Percentiles rank a stretch among this genome's conserved stretches.
Conservation (phyloP, 179 eudicot genomes). For the Spergularia azorica region DNA sequence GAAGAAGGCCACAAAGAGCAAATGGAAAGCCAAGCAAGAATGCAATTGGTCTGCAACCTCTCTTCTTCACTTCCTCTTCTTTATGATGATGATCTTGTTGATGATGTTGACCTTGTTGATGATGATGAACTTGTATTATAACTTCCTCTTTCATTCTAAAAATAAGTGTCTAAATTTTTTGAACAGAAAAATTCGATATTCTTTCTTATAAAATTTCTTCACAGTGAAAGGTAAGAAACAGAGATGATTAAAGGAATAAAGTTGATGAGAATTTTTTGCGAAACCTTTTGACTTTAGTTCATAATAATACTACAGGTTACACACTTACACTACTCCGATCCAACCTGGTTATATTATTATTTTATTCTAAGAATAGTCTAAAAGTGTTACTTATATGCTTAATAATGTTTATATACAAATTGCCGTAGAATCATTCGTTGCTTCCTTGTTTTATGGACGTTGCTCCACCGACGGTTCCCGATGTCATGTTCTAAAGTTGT, state of each 20-base stretch:
- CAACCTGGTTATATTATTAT: not conserved
- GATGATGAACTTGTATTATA: conserved; percentile 16
- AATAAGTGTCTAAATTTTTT: not conserved
- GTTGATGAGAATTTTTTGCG: conserved; percentile 7
- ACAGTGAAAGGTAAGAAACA: not conserved
- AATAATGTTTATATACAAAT: not conserved
- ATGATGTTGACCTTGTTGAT: conserved; percentile 14
- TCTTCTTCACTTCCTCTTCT: conserved; percentile 17
- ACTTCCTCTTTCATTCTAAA: conserved; percentile 22
- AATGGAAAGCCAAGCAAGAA: conserved; percentile 64
- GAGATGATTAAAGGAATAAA: not conserved
- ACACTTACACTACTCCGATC: not conserved
- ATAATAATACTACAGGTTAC: not conserved
- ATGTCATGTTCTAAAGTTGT: not conserved
- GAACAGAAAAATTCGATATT: not conserved
- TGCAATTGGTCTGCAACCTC: conserved; percentile 65
- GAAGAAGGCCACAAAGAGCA: conserved; percentile 50
- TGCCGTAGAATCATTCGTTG: not conserved
- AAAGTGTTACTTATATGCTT: not conserved
- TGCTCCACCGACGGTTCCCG: conserved; percentile 4
- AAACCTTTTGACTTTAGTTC: conserved; percentile 12
- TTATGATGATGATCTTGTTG: conserved; percentile 7
- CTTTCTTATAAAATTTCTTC: not conserved
- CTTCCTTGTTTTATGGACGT: not conserved
- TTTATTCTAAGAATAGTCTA: not conserved